Percentiles rank a stretch among this genome's conserved stretches.
These are phyloP conservation scores for Teunomyces kruisii DNA, from an alignment of 805 yeast species.

Conservation along the genomic window DNA sequence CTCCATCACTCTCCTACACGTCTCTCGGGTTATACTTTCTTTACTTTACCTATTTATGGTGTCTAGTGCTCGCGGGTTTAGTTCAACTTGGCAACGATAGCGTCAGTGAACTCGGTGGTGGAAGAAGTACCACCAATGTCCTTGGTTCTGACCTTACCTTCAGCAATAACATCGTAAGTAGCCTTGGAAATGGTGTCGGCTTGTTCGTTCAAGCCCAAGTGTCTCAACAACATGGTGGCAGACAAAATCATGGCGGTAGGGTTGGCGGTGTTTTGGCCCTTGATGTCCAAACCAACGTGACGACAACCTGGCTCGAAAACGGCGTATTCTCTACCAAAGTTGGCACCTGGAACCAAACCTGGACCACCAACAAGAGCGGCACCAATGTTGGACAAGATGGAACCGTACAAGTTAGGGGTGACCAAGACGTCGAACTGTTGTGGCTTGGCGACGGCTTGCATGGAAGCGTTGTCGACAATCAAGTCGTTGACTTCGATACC, in stretches of 20 bases:
- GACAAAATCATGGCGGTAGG: conserved; percentile 97
- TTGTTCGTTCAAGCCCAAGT: conserved; percentile 79
- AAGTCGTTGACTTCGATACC: conserved; percentile 81
- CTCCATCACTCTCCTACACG: too few relatives aligned
- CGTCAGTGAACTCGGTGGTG: conserved; percentile 93
- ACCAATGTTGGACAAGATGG: conserved; percentile 95
- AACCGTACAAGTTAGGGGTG: conserved; percentile 97
- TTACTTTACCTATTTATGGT: neutral
- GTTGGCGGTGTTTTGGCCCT: conserved; percentile 93
- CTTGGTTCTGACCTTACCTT: conserved; percentile 79
- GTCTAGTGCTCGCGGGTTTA: conserved; percentile 11
- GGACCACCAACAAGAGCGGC: conserved; percentile 98
- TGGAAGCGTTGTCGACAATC: conserved; percentile 97
- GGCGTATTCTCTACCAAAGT: conserved; percentile 96
- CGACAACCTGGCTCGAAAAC: conserved; percentile 99
- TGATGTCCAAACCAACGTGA: conserved; percentile 96
- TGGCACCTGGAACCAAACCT: conserved; percentile 97
- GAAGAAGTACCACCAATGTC: conserved; percentile 91
- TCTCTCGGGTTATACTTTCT: neutral
- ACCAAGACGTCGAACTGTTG: conserved; percentile 98
- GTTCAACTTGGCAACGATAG: conserved; percentile 72
- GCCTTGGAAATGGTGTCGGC: conserved; percentile 90
- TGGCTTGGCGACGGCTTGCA: conserved; percentile 98
- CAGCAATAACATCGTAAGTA: conserved; percentile 85
- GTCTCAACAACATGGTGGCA: conserved; percentile 89